Percentiles rank a stretch among this genome's conserved stretches.
Conservation (phyloP, 768 basidiomycete genomes). For the Paxillus involutus region DNA sequence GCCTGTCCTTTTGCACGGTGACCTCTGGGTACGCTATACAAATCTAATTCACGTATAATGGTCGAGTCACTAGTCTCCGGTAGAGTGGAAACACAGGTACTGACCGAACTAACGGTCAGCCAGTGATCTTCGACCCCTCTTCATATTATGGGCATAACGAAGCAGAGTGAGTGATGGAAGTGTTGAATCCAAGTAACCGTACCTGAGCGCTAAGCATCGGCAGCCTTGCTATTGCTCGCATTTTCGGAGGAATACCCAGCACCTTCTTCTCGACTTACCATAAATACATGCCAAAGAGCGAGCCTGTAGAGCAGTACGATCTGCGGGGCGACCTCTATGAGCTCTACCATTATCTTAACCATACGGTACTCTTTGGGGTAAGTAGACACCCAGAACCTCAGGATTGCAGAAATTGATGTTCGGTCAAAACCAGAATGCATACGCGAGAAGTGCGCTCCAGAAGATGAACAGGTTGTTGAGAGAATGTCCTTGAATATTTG, state of each 20-base stretch:
- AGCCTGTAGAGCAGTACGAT: conserved; percentile 64
- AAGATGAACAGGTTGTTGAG: conserved; percentile 47
- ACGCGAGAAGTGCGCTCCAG: conserved; percentile 51
- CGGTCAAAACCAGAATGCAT: conserved; percentile 37
- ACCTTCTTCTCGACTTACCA: conserved; percentile 70
- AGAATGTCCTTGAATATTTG: conserved; percentile 19
- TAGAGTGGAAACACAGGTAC: conserved; percentile 76
- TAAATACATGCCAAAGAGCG: conserved; percentile 56
- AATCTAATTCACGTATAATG: neutral
- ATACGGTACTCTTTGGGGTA: conserved; percentile 78
- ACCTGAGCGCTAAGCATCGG: conserved; percentile 7
- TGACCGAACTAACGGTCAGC: conserved; percentile 50
- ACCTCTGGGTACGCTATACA: conserved; percentile 63
- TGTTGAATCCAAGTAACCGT: neutral
- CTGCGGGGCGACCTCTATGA: conserved; percentile 70
- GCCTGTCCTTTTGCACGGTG: conserved; percentile 76
- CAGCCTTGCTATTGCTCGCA: conserved; percentile 70
- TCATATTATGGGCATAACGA: conserved; percentile 82
- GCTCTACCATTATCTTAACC: conserved; percentile 81
- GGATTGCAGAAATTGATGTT: neutral
- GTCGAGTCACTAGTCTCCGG: neutral
- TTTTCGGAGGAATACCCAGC: conserved; percentile 73
- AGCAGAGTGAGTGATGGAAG: conserved; percentile 61
- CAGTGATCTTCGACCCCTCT: conserved; percentile 76
- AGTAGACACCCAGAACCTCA: conserved; percentile 26